phyloP scores from a whole-genome alignment of 176 grass and related monocot genomes.

The Aegilops speltoides region DNA sequence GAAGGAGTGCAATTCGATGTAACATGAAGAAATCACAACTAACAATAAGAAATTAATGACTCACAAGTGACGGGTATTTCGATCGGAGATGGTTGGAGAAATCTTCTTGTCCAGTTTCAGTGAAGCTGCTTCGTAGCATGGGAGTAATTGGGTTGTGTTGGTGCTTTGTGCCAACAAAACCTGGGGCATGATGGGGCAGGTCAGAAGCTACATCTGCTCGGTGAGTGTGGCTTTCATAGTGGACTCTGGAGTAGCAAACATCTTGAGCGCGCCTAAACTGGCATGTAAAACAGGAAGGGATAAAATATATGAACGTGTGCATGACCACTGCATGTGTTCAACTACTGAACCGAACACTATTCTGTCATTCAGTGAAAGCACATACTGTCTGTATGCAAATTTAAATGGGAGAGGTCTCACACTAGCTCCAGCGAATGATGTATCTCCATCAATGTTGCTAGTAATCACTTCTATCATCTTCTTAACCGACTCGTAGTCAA shows the following conservation, averaged over 20 bases:
- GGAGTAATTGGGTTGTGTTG: background rate
- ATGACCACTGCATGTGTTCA: background rate
- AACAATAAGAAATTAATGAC: background rate
- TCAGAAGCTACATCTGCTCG: background rate
- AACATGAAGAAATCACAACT: background rate
- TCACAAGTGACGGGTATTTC: constrained; percentile 8
- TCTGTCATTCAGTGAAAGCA: background rate
- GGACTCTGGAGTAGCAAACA: background rate
- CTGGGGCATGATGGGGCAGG: background rate
- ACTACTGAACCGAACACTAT: background rate
- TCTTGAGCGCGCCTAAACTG: background rate
- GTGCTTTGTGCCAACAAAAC: background rate
- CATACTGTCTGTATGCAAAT: background rate
- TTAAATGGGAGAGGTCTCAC: background rate
- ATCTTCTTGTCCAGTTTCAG: background rate
- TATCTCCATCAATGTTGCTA: background rate
- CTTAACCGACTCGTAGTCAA: background rate
- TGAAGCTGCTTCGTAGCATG: constrained; percentile 1
- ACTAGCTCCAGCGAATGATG: background rate
- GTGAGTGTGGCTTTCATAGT: background rate
- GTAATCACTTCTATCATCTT: background rate
- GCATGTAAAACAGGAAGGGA: background rate
- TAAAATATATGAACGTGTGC: background rate
- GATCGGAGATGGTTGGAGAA: background rate
- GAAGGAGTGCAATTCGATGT: background rate